Evolutionary conservation across 2,329 filamentous ascomycete genomes (phyloP), one percentile per base, ranked within the genome.

Genomic region (Bipolaris oryzae): DNA sequence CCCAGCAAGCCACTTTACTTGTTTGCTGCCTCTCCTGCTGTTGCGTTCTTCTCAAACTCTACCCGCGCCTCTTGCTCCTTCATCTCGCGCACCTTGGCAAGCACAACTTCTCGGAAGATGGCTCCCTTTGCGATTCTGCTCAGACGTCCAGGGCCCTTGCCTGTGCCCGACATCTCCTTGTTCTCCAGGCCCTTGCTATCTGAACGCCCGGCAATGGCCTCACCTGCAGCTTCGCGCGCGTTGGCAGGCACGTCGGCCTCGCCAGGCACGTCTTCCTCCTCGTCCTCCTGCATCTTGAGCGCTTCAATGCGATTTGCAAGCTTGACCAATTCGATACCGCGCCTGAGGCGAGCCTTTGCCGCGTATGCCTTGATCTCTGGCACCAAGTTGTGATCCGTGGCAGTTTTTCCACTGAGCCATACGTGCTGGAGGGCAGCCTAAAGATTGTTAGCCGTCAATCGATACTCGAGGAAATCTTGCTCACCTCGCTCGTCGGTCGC

Each of bases 281-380:
- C 92, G 63, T 96, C 92, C 71, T 96, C 93, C 76, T 95, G 89
- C 81, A 96, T 89, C 80, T 92, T 96, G 80, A 99, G 89, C 31
- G 90, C 85, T 76, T 96, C 92, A 80, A 99, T 98, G 63, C 94
- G 91, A 80, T 97, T 97, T 64, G 92, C 88, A 52, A 99, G 87
- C 80, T 96, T 97, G 82, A 98, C 90, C 72, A 96, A 88, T 78
- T 98, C 92, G 80, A 99, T 96, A 70, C 93, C 94, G 63, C 94
- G 90, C 77, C 90, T 90, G 67, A 99, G 89, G 61, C 92, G 92
- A 55, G 92, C 91, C 78, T 92, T 92, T 62, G 93, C 89, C 78
- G 96, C 92, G 81, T 95, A 96, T 50, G 92, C 89, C 78, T 90
- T 91, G 82, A 99, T 96, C 81, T 99, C 95, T 66, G 95, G 95